These are phyloP conservation scores for Rubia yunnanensis DNA, from an alignment of 257 asterid genomes.

Conservation along the genomic window DNA sequence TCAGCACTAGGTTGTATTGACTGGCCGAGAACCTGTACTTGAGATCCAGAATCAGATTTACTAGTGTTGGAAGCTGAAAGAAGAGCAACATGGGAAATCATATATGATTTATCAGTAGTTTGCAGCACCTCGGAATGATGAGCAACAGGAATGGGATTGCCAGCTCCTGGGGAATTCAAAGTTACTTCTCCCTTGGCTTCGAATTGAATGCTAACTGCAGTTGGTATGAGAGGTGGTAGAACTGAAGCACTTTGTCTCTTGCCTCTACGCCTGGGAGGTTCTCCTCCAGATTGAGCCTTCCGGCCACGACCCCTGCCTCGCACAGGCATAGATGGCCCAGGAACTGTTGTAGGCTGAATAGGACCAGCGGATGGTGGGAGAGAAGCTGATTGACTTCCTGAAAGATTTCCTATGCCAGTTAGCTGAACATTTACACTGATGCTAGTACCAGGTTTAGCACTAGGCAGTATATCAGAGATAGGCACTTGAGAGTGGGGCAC, in stretches of 20 bases:
- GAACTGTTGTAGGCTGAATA: constrained; percentile 33
- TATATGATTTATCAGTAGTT: constrained; percentile 20
- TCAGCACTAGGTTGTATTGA: constrained; percentile 15
- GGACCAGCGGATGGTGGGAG: constrained; percentile 30
- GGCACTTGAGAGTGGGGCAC: constrained; percentile 16
- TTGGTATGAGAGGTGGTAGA: constrained; percentile 20
- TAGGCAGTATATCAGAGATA: constrained; percentile 31
- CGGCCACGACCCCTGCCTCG: constrained; percentile 78
- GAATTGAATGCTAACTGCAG: constrained; percentile 11
- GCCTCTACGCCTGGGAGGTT: constrained; percentile 66
- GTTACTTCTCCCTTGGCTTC: constrained; percentile 28
- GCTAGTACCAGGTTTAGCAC: constrained; percentile 24
- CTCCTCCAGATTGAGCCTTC: constrained; percentile 51
- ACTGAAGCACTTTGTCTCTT: constrained; percentile 39
- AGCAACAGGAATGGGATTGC: constrained; percentile 25
- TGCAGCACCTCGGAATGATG: constrained; percentile 24
- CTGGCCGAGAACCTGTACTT: constrained; percentile 21
- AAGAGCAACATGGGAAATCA: constrained; percentile 17
- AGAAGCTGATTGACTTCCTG: constrained; percentile 33
- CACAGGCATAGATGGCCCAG: constrained; percentile 38
- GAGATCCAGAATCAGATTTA: constrained; percentile 22
- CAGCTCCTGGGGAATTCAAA: constrained; percentile 19
- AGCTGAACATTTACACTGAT: constrained; percentile 33
- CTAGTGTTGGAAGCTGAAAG: constrained; percentile 11
- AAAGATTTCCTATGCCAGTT: constrained; percentile 22